Base-by-base conservation (phyloP, 164 flowering plant genomes). In the grape (Vitis vinifera) region DNA sequence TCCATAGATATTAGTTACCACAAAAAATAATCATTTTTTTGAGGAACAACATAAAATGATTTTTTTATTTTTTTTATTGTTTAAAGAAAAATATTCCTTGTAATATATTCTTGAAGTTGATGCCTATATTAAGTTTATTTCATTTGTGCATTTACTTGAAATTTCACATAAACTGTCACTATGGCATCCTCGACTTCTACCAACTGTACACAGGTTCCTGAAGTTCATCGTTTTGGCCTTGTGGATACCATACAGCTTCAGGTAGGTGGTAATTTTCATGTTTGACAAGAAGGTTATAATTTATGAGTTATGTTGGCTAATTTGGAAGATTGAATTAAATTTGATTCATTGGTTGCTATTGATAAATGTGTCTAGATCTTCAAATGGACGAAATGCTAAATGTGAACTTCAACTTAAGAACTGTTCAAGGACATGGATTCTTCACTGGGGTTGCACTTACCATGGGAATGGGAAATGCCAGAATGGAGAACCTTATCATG, bases 371-470 rank as follows among this genome's bases (percentile, higher is more conserved):
- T 72, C 71, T 31, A 81, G 82, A 53, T 76, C 72, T 67, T 72
- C 77, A 27, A 72, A 64, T 59, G 78, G 71, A 16, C 55, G 71
- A 65, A 59, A 68, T 50, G 80, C 68, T 11, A 81, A 74, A 67
- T 59, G 79, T 16, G 82, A 75, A 69, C 65, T 83, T 56, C 86
- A 73, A 44, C 79, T 83, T 16, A 78, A 51, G 27, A 80, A 83
- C 66, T 78, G 82, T 66, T 71, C 77, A 14, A 75, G 78, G 27
- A 58, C 67, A 44, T 79, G 81, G 78, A 51, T 81, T 68, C 81
- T 81, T 66, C 86, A 83, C 11, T 83, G 86, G 86, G 86, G 84
- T 59, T 76, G 73, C 55, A 16, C 77, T 70, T 79, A 75, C 71
- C 75, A 27, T 27, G 86, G 84, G 55, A 81, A 81, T 55, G 67